Percentiles rank a stretch among this genome's conserved stretches.
These are phyloP conservation scores for Anacardium occidentale DNA, from an alignment of 345 rosid genomes.

Conservation along the genomic window DNA sequence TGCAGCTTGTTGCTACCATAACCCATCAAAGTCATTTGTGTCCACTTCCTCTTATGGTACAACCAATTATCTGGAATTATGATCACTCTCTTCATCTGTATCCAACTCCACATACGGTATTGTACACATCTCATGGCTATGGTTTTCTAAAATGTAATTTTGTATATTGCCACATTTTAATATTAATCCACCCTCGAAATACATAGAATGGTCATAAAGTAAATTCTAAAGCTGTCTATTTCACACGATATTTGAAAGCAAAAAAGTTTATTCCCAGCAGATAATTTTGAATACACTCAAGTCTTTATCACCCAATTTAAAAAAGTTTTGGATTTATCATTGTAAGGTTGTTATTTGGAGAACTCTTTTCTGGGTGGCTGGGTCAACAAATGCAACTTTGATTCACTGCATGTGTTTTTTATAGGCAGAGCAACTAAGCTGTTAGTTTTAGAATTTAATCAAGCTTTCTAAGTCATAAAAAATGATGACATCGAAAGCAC, in stretches of 20 bases:
- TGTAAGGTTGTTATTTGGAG: not conserved
- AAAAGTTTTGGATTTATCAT: not conserved
- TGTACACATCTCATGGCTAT: not conserved
- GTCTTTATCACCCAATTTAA: not conserved
- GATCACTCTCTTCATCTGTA: conserved; percentile 87
- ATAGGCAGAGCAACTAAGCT: too few relatives aligned
- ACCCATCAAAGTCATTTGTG: conserved; percentile 96
- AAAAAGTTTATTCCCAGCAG: not conserved
- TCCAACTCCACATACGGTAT: conserved; percentile 92
- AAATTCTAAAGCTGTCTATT: not conserved
- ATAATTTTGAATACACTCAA: not conserved
- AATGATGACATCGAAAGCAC: not conserved
- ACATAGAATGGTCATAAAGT: not conserved
- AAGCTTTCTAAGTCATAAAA: not conserved
- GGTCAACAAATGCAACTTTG: not conserved
- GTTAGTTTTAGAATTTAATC: conserved; percentile 5
- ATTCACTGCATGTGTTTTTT: not conserved
- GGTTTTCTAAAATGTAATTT: conserved; percentile 1
- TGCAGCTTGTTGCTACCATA: conserved; percentile 92
- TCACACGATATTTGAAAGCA: not conserved
- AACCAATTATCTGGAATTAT: conserved; percentile 92
- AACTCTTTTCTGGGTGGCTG: not conserved
- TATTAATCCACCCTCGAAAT: not conserved
- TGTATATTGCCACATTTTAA: not conserved
- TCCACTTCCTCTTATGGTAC: conserved; percentile 86